Conservation (phyloP, 345 rosid genomes). For the Eucalyptus regnans region DNA sequence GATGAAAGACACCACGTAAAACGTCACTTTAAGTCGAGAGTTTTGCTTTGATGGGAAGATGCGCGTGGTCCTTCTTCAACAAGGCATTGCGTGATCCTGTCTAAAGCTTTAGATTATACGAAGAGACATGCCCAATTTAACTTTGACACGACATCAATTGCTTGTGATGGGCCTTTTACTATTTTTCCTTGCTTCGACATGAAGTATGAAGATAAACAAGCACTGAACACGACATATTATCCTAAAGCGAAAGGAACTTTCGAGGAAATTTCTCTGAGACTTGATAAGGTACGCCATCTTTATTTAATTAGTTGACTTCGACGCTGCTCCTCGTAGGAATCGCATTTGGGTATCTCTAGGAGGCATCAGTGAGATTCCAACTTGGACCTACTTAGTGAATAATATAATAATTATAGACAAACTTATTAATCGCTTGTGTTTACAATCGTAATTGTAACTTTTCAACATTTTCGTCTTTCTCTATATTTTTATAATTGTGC, state of each 20-base stretch:
- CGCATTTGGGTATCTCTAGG: neutral
- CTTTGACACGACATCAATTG: neutral
- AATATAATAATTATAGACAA: neutral
- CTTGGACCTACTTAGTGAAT: neutral
- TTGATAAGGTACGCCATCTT: neutral
- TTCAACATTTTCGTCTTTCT: neutral
- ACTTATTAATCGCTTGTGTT: neutral
- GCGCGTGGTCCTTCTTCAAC: neutral
- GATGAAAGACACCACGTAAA: neutral
- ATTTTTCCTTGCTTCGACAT: neutral
- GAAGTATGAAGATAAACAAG: neutral
- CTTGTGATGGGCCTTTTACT: neutral
- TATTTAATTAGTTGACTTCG: neutral
- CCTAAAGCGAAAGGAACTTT: neutral
- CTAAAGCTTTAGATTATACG: neutral
- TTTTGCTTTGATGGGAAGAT: neutral
- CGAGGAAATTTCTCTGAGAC: neutral
- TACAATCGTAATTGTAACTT: neutral
- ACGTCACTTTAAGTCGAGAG: neutral
- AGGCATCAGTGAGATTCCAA: neutral
- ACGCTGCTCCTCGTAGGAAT: neutral
- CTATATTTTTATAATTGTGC: neutral
- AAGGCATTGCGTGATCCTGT: neutral
- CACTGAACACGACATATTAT: neutral
- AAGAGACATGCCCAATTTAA: neutral